Conservation (phyloP, 179 eudicot genomes). For the Actinidia chinensis region DNA sequence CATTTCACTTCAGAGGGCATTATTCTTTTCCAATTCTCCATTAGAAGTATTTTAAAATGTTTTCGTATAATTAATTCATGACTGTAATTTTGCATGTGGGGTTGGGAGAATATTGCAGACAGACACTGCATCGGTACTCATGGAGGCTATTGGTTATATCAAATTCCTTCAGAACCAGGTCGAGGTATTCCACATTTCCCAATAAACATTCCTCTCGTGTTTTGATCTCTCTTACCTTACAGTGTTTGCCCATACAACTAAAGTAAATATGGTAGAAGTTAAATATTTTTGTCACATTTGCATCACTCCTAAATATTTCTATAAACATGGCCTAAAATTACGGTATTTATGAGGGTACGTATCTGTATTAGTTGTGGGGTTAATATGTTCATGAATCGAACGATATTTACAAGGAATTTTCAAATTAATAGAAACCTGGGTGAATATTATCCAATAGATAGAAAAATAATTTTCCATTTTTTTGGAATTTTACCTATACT, state of each 20-base stretch:
- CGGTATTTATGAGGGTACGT: no score
- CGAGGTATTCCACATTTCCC: constrained; percentile 47
- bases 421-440: no score
- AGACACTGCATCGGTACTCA: constrained; percentile 83
- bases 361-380: no score
- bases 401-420: no score
- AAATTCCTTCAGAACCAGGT: constrained; percentile 83
- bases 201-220: constrained; percentile 33
- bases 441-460: no score
- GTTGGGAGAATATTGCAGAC: constrained; percentile 54
- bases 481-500: no score
- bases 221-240: background rate
- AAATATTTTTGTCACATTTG: background rate
- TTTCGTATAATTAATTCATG: background rate
- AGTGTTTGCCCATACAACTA: background rate
- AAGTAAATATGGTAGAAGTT: no score
- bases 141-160: constrained; percentile 84
- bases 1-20: background rate
- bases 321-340: no score
- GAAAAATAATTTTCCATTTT: no score
- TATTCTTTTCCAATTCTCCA: background rate
- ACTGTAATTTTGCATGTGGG: constrained; percentile 14
- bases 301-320: no score
- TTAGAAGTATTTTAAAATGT: background rate
- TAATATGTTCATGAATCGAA: no score